phyloP scores from a whole-genome alignment of 2,329 filamentous ascomycete species.

The Epichloe aotearoae region DNA sequence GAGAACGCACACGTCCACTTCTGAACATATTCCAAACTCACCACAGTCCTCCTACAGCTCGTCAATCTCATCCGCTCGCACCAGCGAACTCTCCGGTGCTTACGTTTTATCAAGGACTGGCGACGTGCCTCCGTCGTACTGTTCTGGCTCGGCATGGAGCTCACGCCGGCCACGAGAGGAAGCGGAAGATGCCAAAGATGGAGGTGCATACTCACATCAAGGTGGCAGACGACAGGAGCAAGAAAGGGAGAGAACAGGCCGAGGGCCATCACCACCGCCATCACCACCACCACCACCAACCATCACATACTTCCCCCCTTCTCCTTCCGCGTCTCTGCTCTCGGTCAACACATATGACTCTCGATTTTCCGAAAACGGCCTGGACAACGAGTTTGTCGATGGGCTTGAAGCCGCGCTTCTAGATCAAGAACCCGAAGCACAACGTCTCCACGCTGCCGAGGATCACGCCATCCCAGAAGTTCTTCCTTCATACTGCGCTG shows the following conservation, averaged over 20 bases:
- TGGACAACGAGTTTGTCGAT: conserved; percentile 17
- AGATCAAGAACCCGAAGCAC: not conserved
- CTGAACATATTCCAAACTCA: not conserved
- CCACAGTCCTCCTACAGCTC: not conserved
- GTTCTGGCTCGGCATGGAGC: not conserved
- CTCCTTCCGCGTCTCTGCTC: conserved; percentile 20
- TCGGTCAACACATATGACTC: conserved; percentile 76
- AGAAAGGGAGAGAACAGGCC: not conserved
- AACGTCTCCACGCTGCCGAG: not conserved
- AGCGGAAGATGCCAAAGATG: not conserved
- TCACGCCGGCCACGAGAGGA: not conserved
- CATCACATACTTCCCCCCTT: conserved; percentile 6
- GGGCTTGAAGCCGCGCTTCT: conserved; percentile 9
- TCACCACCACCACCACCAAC: not conserved
- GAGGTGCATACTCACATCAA: no score
- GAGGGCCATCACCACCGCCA: not conserved
- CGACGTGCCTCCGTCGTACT: not conserved
- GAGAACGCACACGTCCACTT: not conserved
- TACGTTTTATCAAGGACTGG: not conserved
- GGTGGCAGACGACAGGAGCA: not conserved
- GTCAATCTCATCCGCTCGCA: not conserved
- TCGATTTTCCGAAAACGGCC: conserved; percentile 31
- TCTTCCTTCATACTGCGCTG: conserved; percentile 1
- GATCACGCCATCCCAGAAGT: conserved; percentile 1
- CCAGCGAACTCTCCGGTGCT: conserved; percentile 3